Percentiles rank a stretch among this genome's conserved stretches.
Evolutionary conservation across 1,139 yeast species (phyloP).

Genomic region (Kodamaea alishanica): DNA sequence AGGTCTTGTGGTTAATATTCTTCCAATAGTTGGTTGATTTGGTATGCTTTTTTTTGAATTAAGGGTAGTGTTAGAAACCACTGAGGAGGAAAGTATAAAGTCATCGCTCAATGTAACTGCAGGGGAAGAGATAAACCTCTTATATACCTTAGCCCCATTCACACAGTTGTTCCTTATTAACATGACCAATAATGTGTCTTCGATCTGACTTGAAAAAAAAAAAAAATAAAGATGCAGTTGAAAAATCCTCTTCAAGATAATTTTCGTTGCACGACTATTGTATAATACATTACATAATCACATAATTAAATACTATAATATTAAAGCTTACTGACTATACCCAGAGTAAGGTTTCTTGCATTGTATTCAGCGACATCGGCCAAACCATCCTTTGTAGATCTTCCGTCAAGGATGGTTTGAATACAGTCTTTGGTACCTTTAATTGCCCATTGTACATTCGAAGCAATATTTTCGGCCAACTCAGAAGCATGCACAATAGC

Average conservation of each 20-base stretch:
- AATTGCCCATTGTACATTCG: constrained; percentile 56
- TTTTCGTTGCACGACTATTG: background rate
- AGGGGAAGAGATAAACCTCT: constrained; percentile 9
- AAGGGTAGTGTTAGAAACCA: background rate
- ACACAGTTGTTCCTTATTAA: constrained; percentile 6
- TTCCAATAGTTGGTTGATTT: constrained; percentile 1
- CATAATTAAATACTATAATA: too few relatives aligned
- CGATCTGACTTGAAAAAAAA: too few relatives aligned
- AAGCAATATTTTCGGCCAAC: constrained; percentile 50
- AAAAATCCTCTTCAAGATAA: constrained; percentile 1
- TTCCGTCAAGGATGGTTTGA: constrained; percentile 50
- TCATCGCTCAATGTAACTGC: constrained; percentile 8
- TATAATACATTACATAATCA: too few relatives aligned
- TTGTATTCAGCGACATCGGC: constrained; percentile 52
- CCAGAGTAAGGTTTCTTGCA: constrained; percentile 35
- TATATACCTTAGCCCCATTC: constrained; percentile 2
- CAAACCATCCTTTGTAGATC: constrained; percentile 47
- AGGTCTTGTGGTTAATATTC: constrained; percentile 4
- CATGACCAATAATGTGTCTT: background rate
- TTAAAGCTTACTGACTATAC: constrained; percentile 6
- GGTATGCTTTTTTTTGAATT: constrained; percentile 2
- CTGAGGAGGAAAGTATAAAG: constrained; percentile 1
- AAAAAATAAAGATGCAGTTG: too few relatives aligned
- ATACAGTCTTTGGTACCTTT: constrained; percentile 61
- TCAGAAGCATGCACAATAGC: constrained; percentile 50